Evolutionary conservation across 345 rosid genomes (phyloP).

Genomic region (Citrus sinensis): DNA sequence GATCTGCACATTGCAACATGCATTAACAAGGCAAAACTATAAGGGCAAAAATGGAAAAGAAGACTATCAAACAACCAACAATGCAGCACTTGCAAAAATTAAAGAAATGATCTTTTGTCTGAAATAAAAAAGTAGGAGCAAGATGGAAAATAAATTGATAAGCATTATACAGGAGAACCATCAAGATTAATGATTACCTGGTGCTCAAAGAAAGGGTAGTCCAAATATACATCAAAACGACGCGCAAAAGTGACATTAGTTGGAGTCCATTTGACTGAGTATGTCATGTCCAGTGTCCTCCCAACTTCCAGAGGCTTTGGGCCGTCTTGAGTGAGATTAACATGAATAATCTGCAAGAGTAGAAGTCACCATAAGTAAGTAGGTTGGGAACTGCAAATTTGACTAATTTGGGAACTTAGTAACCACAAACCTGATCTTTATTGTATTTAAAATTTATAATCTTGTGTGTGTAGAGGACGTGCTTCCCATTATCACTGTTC

Average conservation of each 20-base stretch:
- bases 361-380: conserved; percentile 8
- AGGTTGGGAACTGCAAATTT: neutral
- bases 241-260: conserved; percentile 76
- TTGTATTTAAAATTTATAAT: conserved; percentile 59
- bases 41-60: neutral
- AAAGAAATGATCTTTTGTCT: neutral
- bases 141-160: neutral
- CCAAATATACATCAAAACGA: conserved; percentile 90
- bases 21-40: conserved; percentile 1
- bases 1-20: conserved; percentile 49
- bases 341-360: conserved; percentile 73
- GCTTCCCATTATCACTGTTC: conserved; percentile 70
- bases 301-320: conserved; percentile 74
- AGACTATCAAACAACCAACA: neutral
- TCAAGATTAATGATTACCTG: conserved; percentile 48
- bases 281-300: conserved; percentile 65
- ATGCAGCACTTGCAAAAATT: neutral
- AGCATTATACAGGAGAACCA: neutral
- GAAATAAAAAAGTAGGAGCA: neutral
- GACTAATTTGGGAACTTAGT: neutral
- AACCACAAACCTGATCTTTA: conserved; percentile 73
- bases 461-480: conserved; percentile 78
- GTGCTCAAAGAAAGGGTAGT: conserved; percentile 92
- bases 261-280: conserved; percentile 74
- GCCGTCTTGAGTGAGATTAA: conserved; percentile 74